A percentile compares a stretch with the other conserved stretches of the same genome.
These are phyloP conservation scores for Vitis rupestris DNA, from an alignment of 164 flowering plant genomes.

Conservation along the genomic window DNA sequence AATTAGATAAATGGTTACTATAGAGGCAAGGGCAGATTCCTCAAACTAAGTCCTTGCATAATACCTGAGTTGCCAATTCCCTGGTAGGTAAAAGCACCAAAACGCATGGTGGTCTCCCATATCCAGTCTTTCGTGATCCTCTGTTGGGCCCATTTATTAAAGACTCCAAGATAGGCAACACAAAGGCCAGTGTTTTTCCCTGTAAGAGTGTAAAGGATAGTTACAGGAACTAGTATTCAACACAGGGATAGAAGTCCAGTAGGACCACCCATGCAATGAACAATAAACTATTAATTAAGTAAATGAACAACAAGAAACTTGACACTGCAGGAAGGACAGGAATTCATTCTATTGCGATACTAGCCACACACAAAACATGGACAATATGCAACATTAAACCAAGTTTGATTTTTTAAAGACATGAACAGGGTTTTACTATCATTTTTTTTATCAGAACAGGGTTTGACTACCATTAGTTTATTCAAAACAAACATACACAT, in stretches of 20 bases:
- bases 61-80: conserved; percentile 89
- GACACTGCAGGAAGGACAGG: not conserved
- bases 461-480: too few relatives aligned
- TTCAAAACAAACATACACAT: too few relatives aligned
- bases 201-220: conserved; percentile 15
- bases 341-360: not conserved
- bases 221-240: not conserved
- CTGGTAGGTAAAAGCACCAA: conserved; percentile 79
- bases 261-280: not conserved
- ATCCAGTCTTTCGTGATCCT: conserved; percentile 61
- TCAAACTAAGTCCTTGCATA: not conserved
- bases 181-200: conserved; percentile 93
- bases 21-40: not conserved
- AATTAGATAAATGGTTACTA: not conserved
- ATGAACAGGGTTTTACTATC: too few relatives aligned
- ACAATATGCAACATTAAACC: too few relatives aligned
- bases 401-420: too few relatives aligned
- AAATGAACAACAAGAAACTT: not conserved
- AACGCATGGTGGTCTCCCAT: conserved; percentile 86
- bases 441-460: too few relatives aligned
- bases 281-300: not conserved
- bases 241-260: not conserved
- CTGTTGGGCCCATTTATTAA: conserved; percentile 61
- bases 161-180: conserved; percentile 91
- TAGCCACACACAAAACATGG: too few relatives aligned